Conservation (phyloP, 225 moss, liverwort and hornwort genomes). For the Asterella californica region DNA sequence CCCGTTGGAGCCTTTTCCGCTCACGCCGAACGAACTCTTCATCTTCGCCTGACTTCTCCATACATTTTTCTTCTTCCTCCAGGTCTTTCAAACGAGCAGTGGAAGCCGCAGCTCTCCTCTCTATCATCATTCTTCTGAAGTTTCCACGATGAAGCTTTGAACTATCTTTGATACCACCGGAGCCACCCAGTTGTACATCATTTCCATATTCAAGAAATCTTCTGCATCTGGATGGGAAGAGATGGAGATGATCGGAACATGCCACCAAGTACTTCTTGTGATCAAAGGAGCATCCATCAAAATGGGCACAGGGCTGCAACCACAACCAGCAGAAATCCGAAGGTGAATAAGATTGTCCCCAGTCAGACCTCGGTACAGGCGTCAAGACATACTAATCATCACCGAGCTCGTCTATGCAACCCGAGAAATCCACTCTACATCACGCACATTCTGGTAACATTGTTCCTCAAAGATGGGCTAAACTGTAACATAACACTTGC, state of each 20-base stretch:
- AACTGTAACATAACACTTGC: neutral
- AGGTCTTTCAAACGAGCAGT: constrained; percentile 63
- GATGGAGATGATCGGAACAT: constrained; percentile 67
- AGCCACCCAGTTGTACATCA: constrained; percentile 31
- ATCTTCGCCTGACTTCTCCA: constrained; percentile 77
- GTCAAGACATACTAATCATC: neutral
- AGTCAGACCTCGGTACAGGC: neutral
- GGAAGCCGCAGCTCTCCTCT: constrained; percentile 62
- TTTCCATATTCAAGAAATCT: constrained; percentile 46
- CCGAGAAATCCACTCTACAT: neutral
- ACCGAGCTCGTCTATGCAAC: neutral
- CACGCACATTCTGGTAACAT: neutral
- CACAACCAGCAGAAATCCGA: constrained; percentile 22
- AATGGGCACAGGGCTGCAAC: constrained; percentile 77
- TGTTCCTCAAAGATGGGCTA: no score
- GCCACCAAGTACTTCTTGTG: constrained; percentile 82
- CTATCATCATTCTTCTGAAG: constrained; percentile 30
- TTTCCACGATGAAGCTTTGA: constrained; percentile 28
- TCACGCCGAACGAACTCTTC: constrained; percentile 81
- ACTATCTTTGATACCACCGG: constrained; percentile 34
- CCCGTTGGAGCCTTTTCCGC: constrained; percentile 72
- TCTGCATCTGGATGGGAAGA: constrained; percentile 62
- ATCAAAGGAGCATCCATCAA: constrained; percentile 71
- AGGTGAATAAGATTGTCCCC: neutral
- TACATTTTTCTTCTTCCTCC: constrained; percentile 71